Evolutionary conservation across 345 rosid species (phyloP), one percentile per base, ranked within the genome.

Genomic region (Reutealis trisperma): DNA sequence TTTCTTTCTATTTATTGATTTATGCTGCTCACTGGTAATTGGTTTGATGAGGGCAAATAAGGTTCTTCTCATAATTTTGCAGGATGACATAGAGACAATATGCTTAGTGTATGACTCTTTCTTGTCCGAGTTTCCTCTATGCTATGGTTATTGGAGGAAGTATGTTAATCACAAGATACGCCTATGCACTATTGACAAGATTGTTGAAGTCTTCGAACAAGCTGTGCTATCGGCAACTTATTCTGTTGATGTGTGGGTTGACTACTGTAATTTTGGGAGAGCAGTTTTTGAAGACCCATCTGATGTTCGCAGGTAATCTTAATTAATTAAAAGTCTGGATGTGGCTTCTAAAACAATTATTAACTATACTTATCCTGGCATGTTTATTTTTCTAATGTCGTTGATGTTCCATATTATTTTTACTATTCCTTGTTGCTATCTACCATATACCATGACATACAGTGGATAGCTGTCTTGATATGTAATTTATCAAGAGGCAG

Each of bases 71-170:
- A n/a, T 16, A 34, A 67, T 49, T 49, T 51, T 75, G 87, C 90
- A 94, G 98, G 97, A 90, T 80, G 90, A 89, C 57, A 24, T 82
- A 64, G 85, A 86, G 83, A 90, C 83, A 75, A 67, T 91, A 69
- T 75, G 88, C 82, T 74, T 90, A 79, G 92, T 90, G 51, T 94
- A 93, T 80, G 91, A 91, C 67, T 79, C 93, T 65, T 93, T 94
- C 91, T 82, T 94, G 85, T 81, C 89, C 24, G 87, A 86, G 83
- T 93, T 88, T 80, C 98, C 98, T 4, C 75, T 94, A 81, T 94
- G 97, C 85, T 82, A 88, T 83, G 97, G 93, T 75, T 94, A 89
- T 82, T 94, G 98, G 98, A 89, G 83, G 87, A 94, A 79, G 86
- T 91, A 90, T 84, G 92, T 91, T 72, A 83, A 82, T 81, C 97